Base-by-base conservation (phyloP, 305 asterid genomes). In the Solanum hybrid region DNA sequence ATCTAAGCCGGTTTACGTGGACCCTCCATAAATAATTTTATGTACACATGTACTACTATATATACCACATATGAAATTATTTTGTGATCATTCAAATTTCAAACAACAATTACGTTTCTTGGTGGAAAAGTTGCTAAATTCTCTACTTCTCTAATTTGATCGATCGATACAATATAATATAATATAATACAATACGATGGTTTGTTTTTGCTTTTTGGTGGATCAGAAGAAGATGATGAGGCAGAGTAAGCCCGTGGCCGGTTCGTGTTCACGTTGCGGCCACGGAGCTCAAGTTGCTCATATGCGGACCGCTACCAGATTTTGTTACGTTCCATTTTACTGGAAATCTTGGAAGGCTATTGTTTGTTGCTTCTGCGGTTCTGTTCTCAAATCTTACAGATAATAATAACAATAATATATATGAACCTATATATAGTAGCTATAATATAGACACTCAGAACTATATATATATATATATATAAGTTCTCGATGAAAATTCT, bases 261-360 rank as follows among this genome's bases (percentile, higher is more conserved):
- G 97, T 29, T 91, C 91, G 90, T 97, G 99, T 38, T 94, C 97
- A 2, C 93, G 98, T 90, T 97, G 99, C 93, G 94, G 94, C 4
- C 93, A 92, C 29, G 80, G 97, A 10, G 99, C 98, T 2, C 91
- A 87, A 89, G 98, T 97, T 91, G 98, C 97, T 6, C 98, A 96
- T 38, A 95, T 97, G 98, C 91, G 89, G 13, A 97, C 98, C 1
- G 86, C 89, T 33, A 97, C 99, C 9, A 97, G 99, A 91, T 96
- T 97, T 90, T 97, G 99, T 79, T 93, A 88, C 90, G 91, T 97
- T 78, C 98, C 98, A 3, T 90, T 95, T 91, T 95, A 96, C 72
- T 93, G 95, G 91, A 96, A 91, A 86, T 95, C 98, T 6, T 94
- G 98, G 98, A 97, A 94, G 89, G 99, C 97, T 61, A 94, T 97